A percentile compares a stretch with the other conserved stretches of the same genome.
Conservation (phyloP, 1,284 basidiomycete species). For the Porodaedalea pini region DNA sequence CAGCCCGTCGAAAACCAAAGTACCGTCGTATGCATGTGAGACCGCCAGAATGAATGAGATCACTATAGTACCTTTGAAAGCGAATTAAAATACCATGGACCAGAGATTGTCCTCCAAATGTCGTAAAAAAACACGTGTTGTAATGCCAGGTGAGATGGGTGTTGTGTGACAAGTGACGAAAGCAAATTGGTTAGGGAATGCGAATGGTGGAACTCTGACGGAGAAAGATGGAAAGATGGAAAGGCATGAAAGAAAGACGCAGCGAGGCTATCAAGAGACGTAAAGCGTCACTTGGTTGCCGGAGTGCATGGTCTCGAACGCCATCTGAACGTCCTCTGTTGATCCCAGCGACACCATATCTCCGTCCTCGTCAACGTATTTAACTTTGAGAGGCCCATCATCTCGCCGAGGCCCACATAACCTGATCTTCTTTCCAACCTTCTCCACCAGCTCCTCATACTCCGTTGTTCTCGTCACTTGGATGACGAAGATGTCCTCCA, state of each 20-base stretch:
- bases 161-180: slow-evolving; percentile 1
- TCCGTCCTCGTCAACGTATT: slow-evolving; percentile 90
- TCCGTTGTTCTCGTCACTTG: slow-evolving; percentile 77
- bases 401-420: slow-evolving; percentile 77
- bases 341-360: slow-evolving; percentile 82
- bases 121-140: slow-evolving; percentile 11
- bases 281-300: slow-evolving; percentile 73
- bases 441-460: slow-evolving; percentile 81
- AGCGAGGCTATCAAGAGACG: slow-evolving; percentile 36
- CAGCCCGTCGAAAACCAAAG: slow-evolving; percentile 6
- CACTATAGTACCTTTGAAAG: slow-evolving; percentile 17
- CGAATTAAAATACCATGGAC: slow-evolving; percentile 16
- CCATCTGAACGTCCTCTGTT: slow-evolving; percentile 88
- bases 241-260: slow-evolving; percentile 3
- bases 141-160: slow-evolving; percentile 13
- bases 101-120: slow-evolving; percentile 16
- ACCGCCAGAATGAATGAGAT: slow-evolving; percentile 3
- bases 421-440: slow-evolving; percentile 89
- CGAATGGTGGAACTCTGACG: neutral
- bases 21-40: slow-evolving; percentile 2
- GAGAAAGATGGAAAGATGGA: slow-evolving; percentile 3
- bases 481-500: slow-evolving; percentile 89
- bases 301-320: slow-evolving; percentile 74
- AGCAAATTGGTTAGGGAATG: neutral
- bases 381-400: slow-evolving; percentile 75